Evolutionary conservation across 225 moss, liverwort and hornwort species (phyloP), one percentile per base, ranked within the genome.

Genomic region (Marchantia polymorpha): DNA sequence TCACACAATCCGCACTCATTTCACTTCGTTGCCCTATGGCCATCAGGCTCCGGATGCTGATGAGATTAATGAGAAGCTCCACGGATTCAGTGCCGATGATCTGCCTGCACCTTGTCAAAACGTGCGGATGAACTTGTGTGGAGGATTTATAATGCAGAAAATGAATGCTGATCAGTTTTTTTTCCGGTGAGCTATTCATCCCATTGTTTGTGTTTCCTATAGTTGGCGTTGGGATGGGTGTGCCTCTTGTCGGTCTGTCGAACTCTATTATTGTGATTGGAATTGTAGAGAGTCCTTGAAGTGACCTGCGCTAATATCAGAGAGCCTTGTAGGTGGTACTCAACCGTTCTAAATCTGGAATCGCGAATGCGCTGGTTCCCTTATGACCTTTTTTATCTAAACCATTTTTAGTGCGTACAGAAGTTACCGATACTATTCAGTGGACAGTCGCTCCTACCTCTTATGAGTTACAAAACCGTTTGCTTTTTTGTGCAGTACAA

Each of bases 111-210:
- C 85, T 52, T 83, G 78, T 71, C 81, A 91, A 70, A 80, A 86
- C 82, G 90, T 84, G 73, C 91, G 93, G 53, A 99, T 99, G 90
- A 89, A 88, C 12, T 51, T 99, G 61, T 51, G 51, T 76, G 99
- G 99, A 73, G 99, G 99, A 73, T 99, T 95, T 83, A 91, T 92
- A 16, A 87, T 92, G 56, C 95, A 99, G 78, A 93, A 83, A 87
- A 85, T 86, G 74, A 84, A 87, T 30, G 83, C 84, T 39, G 87
- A 95, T 61, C 85, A 88, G 80, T 91, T 75, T 54, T 93, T 87
- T 77, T 99, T 94, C 69, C 87, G 99, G 99, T 99, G 84, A 29
- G 30, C 29, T 49, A 50, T 78, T 73, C 77, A 27, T 31, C 0
- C 27, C 13, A 25, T 29, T 30, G 12, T 13, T 14, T 26, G 25